These are phyloP conservation scores for Chaetomium globosum DNA, from an alignment of 2,329 filamentous ascomycete genomes.

Conservation along the genomic window DNA sequence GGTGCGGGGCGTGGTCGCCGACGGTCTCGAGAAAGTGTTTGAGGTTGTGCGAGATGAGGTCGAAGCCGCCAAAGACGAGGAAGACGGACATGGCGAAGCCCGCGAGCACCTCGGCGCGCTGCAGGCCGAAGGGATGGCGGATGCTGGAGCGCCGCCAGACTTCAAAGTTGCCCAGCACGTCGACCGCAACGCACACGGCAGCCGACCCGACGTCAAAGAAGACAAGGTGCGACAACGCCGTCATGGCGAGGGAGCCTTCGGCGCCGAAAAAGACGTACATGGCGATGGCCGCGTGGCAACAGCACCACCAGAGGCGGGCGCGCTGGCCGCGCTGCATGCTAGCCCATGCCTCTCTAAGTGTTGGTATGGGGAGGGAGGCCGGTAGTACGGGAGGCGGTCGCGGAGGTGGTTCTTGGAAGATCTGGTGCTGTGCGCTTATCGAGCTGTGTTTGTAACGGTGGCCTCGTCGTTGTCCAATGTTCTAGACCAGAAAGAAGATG, in stretches of 20 bases:
- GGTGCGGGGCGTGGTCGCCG: slow-evolving; percentile 68
- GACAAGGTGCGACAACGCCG: slow-evolving; percentile 86
- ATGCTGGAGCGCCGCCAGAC: slow-evolving; percentile 94
- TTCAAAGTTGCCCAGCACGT: slow-evolving; percentile 94
- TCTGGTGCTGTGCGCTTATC: slow-evolving; percentile 84
- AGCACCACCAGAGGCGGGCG: slow-evolving; percentile 81
- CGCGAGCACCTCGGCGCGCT: slow-evolving; percentile 89
- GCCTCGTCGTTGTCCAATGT: slow-evolving; percentile 85
- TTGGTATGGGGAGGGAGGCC: slow-evolving; percentile 88
- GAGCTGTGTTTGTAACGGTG: slow-evolving; percentile 98
- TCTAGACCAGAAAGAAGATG: slow-evolving; percentile 52
- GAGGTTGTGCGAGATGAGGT: slow-evolving; percentile 89
- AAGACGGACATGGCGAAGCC: slow-evolving; percentile 96
- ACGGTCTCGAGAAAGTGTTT: slow-evolving; percentile 82
- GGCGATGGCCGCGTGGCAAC: slow-evolving; percentile 82
- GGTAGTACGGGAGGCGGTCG: slow-evolving; percentile 86
- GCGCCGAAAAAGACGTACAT: slow-evolving; percentile 84
- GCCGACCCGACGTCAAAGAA: slow-evolving; percentile 95
- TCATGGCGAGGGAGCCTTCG: slow-evolving; percentile 84
- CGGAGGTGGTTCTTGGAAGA: slow-evolving; percentile 88
- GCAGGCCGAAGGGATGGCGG: slow-evolving; percentile 89
- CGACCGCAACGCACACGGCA: slow-evolving; percentile 85
- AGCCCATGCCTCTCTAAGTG: slow-evolving; percentile 79
- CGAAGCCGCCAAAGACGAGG: slow-evolving; percentile 94
- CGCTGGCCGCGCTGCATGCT: slow-evolving; percentile 91